A percentile compares a stretch with the other conserved stretches of the same genome.
These are phyloP conservation scores for Phlebiopsis flavidoalba DNA, from an alignment of 768 basidiomycete species.

Conservation along the genomic window DNA sequence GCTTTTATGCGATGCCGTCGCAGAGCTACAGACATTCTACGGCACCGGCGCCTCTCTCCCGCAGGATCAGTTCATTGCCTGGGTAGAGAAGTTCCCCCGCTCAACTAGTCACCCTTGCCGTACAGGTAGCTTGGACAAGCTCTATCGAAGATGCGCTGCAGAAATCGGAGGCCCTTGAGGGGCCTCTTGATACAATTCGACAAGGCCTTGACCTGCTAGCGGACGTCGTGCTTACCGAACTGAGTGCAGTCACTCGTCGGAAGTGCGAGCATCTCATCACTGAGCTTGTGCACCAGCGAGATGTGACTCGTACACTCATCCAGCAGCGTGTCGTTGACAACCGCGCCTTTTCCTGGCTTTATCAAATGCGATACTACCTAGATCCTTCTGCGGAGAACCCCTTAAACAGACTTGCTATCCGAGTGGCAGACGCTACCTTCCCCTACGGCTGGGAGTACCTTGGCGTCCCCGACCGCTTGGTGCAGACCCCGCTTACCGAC, in stretches of 20 bases:
- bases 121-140: conserved; percentile 93
- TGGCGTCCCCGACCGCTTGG: conserved; percentile 92
- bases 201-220: conserved; percentile 93
- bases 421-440: conserved; percentile 88
- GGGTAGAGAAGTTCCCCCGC: conserved; percentile 96
- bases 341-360: conserved; percentile 86
- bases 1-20: conserved; percentile 73
- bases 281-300: conserved; percentile 96
- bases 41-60: conserved; percentile 55
- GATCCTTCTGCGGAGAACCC: conserved; percentile 67
- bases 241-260: conserved; percentile 84
- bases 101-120: conserved; percentile 91
- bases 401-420: conserved; percentile 74
- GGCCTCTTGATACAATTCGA: conserved; percentile 65
- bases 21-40: conserved; percentile 79
- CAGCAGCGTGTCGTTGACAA: conserved; percentile 57
- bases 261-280: conserved; percentile 99
- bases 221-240: conserved; percentile 90
- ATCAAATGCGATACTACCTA: conserved; percentile 98
- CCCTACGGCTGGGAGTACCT: conserved; percentile 99
- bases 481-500: conserved; percentile 97
- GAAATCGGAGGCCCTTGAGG: conserved; percentile 48
- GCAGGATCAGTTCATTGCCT: conserved; percentile 68
- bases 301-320: conserved; percentile 82
- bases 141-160: conserved; percentile 74